Conservation (phyloP, 495 filamentous ascomycete species). For the Pseudotulostoma volvatum region DNA sequence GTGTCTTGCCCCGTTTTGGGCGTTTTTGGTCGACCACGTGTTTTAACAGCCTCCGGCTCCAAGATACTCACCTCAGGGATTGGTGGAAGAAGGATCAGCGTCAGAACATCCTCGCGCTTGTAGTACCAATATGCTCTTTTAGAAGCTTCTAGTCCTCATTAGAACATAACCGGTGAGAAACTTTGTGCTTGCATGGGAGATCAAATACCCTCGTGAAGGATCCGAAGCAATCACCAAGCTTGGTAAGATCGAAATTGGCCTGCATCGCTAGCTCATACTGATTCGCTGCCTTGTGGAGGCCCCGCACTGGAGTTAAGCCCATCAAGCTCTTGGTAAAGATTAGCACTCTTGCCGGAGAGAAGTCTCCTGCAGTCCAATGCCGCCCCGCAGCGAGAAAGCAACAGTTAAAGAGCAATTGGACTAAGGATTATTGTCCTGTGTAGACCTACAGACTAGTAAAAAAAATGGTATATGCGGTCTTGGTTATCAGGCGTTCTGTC, state of each 20-base stretch:
- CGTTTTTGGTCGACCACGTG: background rate
- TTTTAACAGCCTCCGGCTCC: background rate
- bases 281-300: background rate
- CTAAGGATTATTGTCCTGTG: no score
- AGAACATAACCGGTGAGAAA: background rate
- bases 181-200: background rate
- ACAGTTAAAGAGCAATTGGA: no score
- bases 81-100: background rate
- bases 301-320: background rate
- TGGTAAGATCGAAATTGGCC: background rate
- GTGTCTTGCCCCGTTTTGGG: background rate
- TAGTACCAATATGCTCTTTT: background rate
- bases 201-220: background rate
- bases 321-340: background rate
- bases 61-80: background rate
- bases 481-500: no score
- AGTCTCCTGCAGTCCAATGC: no score
- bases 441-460: no score
- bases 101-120: background rate
- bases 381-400: no score
- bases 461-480: no score
- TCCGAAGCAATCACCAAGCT: background rate
- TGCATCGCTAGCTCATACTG: background rate
- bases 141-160: background rate
- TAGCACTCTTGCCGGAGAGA: background rate